Evolutionary conservation across 2,329 filamentous ascomycete species (phyloP).

Genomic region (Exophiala bonariae): DNA sequence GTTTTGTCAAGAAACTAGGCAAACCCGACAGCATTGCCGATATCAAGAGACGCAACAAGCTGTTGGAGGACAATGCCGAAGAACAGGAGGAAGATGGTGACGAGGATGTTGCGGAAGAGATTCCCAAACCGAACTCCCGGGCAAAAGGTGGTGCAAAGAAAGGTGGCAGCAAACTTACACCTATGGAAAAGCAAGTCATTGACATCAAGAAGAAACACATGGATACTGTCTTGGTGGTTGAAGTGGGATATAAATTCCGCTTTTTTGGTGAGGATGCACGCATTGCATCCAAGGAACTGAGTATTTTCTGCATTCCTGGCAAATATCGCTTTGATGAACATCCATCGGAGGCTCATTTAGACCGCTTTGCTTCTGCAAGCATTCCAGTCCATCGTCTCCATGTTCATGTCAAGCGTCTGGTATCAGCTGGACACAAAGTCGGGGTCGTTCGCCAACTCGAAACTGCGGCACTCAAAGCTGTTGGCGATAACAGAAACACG

Average conservation of each 20-base stretch:
- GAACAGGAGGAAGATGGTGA: slow-evolving; percentile 59
- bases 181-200: slow-evolving; percentile 89
- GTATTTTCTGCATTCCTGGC: slow-evolving; percentile 94
- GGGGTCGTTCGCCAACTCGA: slow-evolving; percentile 93
- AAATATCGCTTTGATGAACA: slow-evolving; percentile 95
- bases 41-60: slow-evolving; percentile 61
- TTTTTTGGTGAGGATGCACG: slow-evolving; percentile 97
- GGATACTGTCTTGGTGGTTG: slow-evolving; percentile 86
- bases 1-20: slow-evolving; percentile 88
- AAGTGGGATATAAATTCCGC: slow-evolving; percentile 96
- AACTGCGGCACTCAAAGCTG: slow-evolving; percentile 93
- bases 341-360: slow-evolving; percentile 85
- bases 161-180: slow-evolving; percentile 80
- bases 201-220: slow-evolving; percentile 90
- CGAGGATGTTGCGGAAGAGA: slow-evolving; percentile 54
- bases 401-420: slow-evolving; percentile 90
- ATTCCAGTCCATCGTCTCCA: slow-evolving; percentile 89
- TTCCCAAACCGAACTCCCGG: slow-evolving; percentile 44
- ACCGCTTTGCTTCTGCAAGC: slow-evolving; percentile 91
- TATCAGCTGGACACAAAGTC: slow-evolving; percentile 91
- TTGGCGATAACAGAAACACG: slow-evolving; percentile 87
- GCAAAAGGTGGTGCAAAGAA: slow-evolving; percentile 64
- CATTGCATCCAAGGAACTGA: slow-evolving; percentile 82
- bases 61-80: slow-evolving; percentile 54
- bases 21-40: slow-evolving; percentile 76